Evolutionary conservation across 2,329 filamentous ascomycete species (phyloP), one percentile per base, ranked within the genome.

Genomic region (Aureobasidium musti): DNA sequence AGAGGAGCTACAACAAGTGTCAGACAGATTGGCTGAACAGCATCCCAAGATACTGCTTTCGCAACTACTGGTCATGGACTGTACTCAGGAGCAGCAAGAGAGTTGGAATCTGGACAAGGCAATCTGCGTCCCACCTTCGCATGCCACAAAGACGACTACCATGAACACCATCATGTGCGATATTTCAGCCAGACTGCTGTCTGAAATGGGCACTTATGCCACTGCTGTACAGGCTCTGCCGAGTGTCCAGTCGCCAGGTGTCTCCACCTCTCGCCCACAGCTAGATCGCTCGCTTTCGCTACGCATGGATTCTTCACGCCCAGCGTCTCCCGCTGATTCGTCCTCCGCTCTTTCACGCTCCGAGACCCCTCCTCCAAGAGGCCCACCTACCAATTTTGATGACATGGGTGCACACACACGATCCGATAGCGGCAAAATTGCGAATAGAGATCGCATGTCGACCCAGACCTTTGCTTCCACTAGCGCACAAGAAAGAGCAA

Each of bases 61-160:
- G 72, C 89, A 89, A 67, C 82, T 95, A 14, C 78, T 97, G 63
- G 80, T 97, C 37, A 96, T 97, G 76, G 91, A 96, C 75, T 89
- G 89, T 50, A 80, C 83, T 57, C 80, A 79, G 82, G 2, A 79
- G 86, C 19, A 83, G 83, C 26, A 80, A 89, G 52, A 85, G 86
- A 33, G 76, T 74, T 73, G 78, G 74, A 71, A 79, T 11, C 82
- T 83, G 2, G 87, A 92, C 71, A 90, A 88, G 56, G 84, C 95
- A 47, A 81, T 89, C 53, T 83, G 86, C 45, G 85, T 97, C 30
- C 92, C 92, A 19, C 86, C 89, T 0, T 80, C 81, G 23, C 84
- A 88, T 66, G 81, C 87, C 33, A 90, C 88, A 53, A 91, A 88
- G 73, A 84, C 87, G 57, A 95, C 92, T 1, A 95, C 92, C 1